Percentiles rank a stretch among this genome's conserved stretches.
phyloP scores from a whole-genome alignment of 169 alveolate species.

The Plasmodium reichenowi region DNA sequence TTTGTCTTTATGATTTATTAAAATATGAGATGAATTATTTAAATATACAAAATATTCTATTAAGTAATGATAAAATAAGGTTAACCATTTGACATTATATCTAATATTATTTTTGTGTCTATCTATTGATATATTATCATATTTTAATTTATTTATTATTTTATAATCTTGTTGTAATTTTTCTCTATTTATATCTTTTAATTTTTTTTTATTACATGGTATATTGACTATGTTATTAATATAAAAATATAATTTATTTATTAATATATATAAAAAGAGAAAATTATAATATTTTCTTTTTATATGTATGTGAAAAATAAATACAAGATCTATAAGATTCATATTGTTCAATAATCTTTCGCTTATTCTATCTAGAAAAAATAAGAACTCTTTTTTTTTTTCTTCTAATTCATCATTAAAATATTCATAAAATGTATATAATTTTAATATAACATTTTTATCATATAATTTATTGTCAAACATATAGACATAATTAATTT shows the following conservation, averaged over 20 bases:
- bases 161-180: too few relatives aligned
- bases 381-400: slow-evolving; percentile 36
- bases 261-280: slow-evolving; percentile 48
- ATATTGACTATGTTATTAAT: neutral
- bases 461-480: slow-evolving; percentile 29
- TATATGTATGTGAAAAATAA: slow-evolving; percentile 52
- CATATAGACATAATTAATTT: slow-evolving; percentile 48
- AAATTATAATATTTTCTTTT: slow-evolving; percentile 49
- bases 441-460: slow-evolving; percentile 8
- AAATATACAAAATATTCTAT: slow-evolving; percentile 40
- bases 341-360: slow-evolving; percentile 27
- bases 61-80: slow-evolving; percentile 42
- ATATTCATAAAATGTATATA: slow-evolving; percentile 33
- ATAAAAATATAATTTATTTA: slow-evolving; percentile 10
- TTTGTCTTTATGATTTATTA: slow-evolving; percentile 25
- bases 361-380: slow-evolving; percentile 54
- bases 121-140: too few relatives aligned
- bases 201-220: neutral
- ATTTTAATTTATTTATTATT: too few relatives aligned
- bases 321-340: slow-evolving; percentile 43
- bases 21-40: neutral
- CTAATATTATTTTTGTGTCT: neutral
- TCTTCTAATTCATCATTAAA: slow-evolving; percentile 16
- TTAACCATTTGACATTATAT: slow-evolving; percentile 28
- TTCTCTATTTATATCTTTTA: too few relatives aligned